Evolutionary conservation across 306 rosid species (phyloP), one percentile per base, ranked within the genome.

Genomic region (Adenanthera pavonina): DNA sequence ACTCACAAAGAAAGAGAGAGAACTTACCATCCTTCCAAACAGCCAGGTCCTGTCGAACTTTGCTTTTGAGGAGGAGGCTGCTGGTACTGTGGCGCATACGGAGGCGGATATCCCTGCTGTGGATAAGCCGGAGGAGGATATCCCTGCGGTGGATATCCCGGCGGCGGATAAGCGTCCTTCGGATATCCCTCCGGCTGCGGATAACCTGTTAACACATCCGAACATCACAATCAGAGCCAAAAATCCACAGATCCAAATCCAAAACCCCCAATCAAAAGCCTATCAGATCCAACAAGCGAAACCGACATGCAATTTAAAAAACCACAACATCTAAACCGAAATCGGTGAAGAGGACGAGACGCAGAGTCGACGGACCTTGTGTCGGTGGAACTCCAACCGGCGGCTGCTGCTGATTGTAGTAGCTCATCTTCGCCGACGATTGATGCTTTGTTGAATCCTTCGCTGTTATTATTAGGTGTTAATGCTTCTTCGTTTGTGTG

Each of bases 321-420:
- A 44, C 34, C 62, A 8, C 25, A 69, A 44, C 10, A 19, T 0
- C 5, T 4, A 3, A 47, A 40, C 2, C 8, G 14, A 5, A 61
- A 30, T 20, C 64, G 13, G 20, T 3, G 36, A 9, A 59, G 65
- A 20, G 65, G 14, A n/a, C 8, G 34, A 56, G 61, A 61, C 17
- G 36, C 5, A 13, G 35, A 57, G 40, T 11, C 8, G 20, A 25
- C 33, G 1, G 34, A 94, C 98, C 98, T 87, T 94, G 98, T 1
- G 90, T 88, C n/a, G 98, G 98, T 60, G 98, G 98, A 74, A 88
- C 97, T 2, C 97, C 98, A 20, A 94, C 97, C 3, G 98, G 98
- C 9, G 98, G 97, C 48, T 86, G 98, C 33, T 92, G 94, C 84
- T 94, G 98, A 30, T 82, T 87, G 92, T 92, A 92, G 75, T 94